Percentiles rank a stretch among this genome's conserved stretches.
Conservation (phyloP, 768 basidiomycete genomes). For the Amanita rubescens region DNA sequence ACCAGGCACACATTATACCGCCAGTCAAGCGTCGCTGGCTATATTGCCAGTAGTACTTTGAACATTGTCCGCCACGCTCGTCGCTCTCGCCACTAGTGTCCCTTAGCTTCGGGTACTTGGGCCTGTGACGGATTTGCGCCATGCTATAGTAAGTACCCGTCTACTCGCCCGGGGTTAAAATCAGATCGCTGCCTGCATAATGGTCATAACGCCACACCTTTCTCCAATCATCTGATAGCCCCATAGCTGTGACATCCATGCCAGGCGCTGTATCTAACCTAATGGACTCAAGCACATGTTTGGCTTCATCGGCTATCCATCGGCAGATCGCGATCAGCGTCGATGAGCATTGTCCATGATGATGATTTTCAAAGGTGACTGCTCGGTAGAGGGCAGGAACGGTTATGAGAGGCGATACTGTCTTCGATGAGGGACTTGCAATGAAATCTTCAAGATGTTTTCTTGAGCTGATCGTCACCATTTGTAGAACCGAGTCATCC, state of each 20-base stretch:
- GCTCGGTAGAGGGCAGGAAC: neutral
- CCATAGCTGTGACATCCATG: no score
- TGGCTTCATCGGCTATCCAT: no score
- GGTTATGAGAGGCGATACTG: neutral
- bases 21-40: neutral
- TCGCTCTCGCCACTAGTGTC: neutral
- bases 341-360: no score
- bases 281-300: no score
- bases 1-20: neutral
- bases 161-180: constrained; percentile 3
- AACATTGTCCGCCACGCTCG: neutral
- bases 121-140: constrained; percentile 21
- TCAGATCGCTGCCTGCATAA: no score
- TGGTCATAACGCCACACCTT: no score
- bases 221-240: neutral
- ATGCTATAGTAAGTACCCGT: constrained; percentile 24
- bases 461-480: constrained; percentile 8
- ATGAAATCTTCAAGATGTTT: constrained; percentile 5
- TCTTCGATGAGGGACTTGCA: no score
- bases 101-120: constrained; percentile 16
- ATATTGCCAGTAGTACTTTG: neutral
- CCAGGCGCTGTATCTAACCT: no score
- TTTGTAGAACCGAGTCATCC: constrained; percentile 18
- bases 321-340: no score
- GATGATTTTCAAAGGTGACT: no score